Evolutionary conservation across 1,284 basidiomycete species (phyloP).

Genomic region (Apiotrichum domesticum): DNA sequence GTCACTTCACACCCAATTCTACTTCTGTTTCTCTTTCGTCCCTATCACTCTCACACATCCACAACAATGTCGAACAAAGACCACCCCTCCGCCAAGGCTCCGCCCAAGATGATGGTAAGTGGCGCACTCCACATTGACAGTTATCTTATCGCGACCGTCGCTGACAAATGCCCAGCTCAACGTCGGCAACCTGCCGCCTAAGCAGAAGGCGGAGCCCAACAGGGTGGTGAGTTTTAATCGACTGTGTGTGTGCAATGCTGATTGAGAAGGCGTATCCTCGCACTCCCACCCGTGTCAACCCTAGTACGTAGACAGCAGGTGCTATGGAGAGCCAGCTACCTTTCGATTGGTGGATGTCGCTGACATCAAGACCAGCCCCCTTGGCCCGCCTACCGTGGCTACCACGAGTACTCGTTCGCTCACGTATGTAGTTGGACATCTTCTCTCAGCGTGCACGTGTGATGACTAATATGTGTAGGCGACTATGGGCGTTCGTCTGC

Average conservation of each 20-base stretch:
- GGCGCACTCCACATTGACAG: not conserved
- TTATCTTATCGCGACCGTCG: not conserved
- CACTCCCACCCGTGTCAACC: constrained; percentile 50
- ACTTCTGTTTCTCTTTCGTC: no score
- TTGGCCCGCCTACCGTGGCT: constrained; percentile 91
- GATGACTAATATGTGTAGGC: constrained; percentile 47
- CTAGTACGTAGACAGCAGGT: constrained; percentile 27
- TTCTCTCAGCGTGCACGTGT: no score
- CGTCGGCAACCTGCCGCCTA: constrained; percentile 45
- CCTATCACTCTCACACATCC: not conserved
- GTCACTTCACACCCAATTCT: no score
- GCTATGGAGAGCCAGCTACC: no score
- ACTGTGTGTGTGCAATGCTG: no score
- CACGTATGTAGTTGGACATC: constrained; percentile 50
- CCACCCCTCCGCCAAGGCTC: constrained; percentile 36
- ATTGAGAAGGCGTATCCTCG: constrained; percentile 30
- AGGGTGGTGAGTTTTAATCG: no score
- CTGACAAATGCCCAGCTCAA: constrained; percentile 34
- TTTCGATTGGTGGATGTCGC: not conserved
- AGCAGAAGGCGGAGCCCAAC: constrained; percentile 40
- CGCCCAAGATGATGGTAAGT: constrained; percentile 35
- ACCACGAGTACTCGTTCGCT: constrained; percentile 93
- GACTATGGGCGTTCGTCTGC: constrained; percentile 87
- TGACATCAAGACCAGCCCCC: constrained; percentile 69
- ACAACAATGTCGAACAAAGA: constrained; percentile 20